Conservation (phyloP, 345 rosid genomes). For the Gynandropsis gynandra region DNA sequence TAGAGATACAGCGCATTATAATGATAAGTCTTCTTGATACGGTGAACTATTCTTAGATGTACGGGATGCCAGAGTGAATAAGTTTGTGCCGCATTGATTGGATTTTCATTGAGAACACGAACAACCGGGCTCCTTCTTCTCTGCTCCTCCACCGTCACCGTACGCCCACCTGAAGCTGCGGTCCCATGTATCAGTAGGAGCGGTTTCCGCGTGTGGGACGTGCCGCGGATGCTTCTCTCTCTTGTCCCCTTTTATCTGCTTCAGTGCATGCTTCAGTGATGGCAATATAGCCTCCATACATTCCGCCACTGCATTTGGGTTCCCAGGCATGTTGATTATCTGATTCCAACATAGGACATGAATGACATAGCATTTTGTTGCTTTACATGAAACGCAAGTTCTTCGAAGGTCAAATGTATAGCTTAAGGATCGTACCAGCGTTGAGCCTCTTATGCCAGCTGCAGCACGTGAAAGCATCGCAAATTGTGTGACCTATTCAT, state of each 20-base stretch:
- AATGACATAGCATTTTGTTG: no score
- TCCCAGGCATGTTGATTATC: constrained; percentile 98
- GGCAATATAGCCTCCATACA: constrained; percentile 92
- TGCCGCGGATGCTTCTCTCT: constrained; percentile 89
- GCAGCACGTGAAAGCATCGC: constrained; percentile 94
- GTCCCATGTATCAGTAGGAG: constrained; percentile 58
- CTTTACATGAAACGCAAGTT: background rate
- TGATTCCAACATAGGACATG: constrained; percentile 14
- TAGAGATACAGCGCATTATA: no score
- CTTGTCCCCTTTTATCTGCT: constrained; percentile 90
- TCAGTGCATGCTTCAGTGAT: constrained; percentile 76
- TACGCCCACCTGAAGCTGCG: constrained; percentile 55
- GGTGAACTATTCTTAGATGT: no score
- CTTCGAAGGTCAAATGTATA: background rate
- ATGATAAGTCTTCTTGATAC: no score
- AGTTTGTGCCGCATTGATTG: no score
- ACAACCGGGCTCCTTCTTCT: constrained; percentile 30
- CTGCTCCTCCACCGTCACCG: constrained; percentile 14
- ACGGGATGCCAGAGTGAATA: no score
- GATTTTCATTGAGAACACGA: constrained; percentile 46
- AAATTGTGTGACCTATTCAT: constrained; percentile 75
- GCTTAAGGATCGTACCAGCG: constrained; percentile 62
- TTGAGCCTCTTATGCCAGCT: constrained; percentile 92
- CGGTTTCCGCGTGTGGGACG: constrained; percentile 63
- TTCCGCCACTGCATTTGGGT: constrained; percentile 89